Conservation (phyloP, 2,329 filamentous ascomycete genomes). For the Camptophora hylomeconis region DNA sequence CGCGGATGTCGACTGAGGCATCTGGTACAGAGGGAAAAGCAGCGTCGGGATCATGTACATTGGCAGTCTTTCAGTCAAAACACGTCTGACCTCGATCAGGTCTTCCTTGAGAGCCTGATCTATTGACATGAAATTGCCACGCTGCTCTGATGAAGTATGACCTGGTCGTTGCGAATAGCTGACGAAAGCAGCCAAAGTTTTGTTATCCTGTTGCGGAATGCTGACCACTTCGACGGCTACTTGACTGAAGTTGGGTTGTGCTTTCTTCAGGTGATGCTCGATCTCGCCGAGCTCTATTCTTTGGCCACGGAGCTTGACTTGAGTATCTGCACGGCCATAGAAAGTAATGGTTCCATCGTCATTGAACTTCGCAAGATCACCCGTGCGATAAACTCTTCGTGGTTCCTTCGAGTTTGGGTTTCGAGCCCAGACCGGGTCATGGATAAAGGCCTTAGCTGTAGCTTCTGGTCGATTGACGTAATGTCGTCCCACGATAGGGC, state of each 20-base stretch:
- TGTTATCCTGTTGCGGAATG: constrained; percentile 25
- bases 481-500: constrained; percentile 24
- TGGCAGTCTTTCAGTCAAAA: constrained; percentile 50
- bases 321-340: constrained; percentile 50
- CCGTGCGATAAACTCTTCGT: constrained; percentile 26
- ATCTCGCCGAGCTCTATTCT: constrained; percentile 44
- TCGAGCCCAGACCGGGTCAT: constrained; percentile 22
- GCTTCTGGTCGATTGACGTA: constrained; percentile 27
- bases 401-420: constrained; percentile 15
- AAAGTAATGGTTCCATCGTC: constrained; percentile 33
- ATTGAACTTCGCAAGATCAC: constrained; percentile 27
- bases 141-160: no score
- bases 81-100: no score
- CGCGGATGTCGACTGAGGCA: constrained; percentile 30
- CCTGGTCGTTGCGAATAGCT: no score
- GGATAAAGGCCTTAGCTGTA: constrained; percentile 22
- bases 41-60: constrained; percentile 77
- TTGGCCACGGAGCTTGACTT: constrained; percentile 54
- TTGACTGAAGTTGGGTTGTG: no score
- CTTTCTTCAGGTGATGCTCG: constrained; percentile 42
- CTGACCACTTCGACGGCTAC: constrained; percentile 50
- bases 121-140: constrained; percentile 1
- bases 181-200: constrained; percentile 37
- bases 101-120: no score
- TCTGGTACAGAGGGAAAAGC: no score